Base-by-base conservation (phyloP, 768 basidiomycete species). In the Xerocomus potaroensis region DNA sequence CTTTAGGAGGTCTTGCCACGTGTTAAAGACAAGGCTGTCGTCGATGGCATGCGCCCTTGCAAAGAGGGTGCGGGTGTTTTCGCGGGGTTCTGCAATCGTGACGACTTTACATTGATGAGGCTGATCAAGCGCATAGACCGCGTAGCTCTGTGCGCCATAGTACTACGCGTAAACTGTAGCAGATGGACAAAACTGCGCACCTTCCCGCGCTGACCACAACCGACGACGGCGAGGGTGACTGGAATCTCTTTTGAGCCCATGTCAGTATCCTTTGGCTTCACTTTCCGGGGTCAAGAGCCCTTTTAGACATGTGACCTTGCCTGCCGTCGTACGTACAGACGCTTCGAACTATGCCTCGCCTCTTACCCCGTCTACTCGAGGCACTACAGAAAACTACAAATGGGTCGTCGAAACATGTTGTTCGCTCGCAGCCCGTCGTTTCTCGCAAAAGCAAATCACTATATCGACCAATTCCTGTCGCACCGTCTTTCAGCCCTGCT, bases 81-180 rank as follows among this genome's bases (percentile, higher is more conserved):
- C 73, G 16, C 88, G 79, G 3, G 91, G 91, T 51, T 94, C 91
- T 14, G 88, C 90, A 47, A 93, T 85, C 18, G 91, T 83, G 15
- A 92, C 84, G 33, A 94, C 74, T 61, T 80, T 86, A 74, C 86
- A 88, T 23, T 66, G 65, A 4, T 77, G 66, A 3, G 91, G 89
- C 39, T 72, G 68, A 15, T 67, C 46, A 27, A 82, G 65, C 0
- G 87, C 80, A 55, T 87, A 91, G 24, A 49, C 51, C 0, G 83
- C 74, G 54, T 92, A 93, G 18, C 62, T 66, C 84, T 91, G 50
- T 8, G 37, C 12, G 41, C 12, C 19, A 6, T 30, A 12, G n/a
- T n/a, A n/a, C n/a, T n/a, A n/a, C n/a, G n/a, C n/a, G n/a, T n/a
- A n/a, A n/a, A n/a, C n/a, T n/a, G n/a, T n/a, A n/a, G n/a, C n/a